Evolutionary conservation across 352 stramenopile species (phyloP).

Genomic region (Globisporangium perplexum): DNA sequence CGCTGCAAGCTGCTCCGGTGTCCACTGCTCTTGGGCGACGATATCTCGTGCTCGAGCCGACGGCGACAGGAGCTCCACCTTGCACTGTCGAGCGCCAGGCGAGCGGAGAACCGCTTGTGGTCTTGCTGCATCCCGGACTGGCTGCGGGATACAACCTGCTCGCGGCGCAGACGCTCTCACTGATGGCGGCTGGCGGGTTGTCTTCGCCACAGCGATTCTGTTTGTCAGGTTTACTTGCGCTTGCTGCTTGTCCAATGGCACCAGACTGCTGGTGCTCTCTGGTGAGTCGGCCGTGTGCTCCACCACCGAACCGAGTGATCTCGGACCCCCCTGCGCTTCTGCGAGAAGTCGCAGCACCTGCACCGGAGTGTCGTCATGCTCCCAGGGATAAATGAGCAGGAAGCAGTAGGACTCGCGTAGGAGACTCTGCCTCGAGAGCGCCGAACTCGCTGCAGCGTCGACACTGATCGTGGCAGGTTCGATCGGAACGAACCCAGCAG

Average conservation of each 20-base stretch:
- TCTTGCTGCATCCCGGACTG: background rate
- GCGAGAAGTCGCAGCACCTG: constrained; percentile 11
- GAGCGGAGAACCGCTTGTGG: background rate
- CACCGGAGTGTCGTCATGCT: constrained; percentile 1
- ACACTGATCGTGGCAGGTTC: background rate
- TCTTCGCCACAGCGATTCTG: background rate
- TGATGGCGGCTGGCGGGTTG: background rate
- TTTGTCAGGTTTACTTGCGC: background rate
- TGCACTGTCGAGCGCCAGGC: constrained; percentile 1
- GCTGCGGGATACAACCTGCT: too few relatives aligned
- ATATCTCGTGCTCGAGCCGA: background rate
- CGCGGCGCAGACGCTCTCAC: background rate
- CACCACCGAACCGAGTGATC: too few relatives aligned
- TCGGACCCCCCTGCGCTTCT: background rate
- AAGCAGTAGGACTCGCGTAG: constrained; percentile 8
- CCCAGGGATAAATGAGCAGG: constrained; percentile 8
- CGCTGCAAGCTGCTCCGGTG: constrained; percentile 1
- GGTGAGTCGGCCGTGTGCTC: background rate
- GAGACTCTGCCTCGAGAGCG: background rate
- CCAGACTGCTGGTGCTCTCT: background rate
- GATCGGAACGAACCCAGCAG: constrained; percentile 1
- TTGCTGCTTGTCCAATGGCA: background rate
- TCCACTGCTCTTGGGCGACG: background rate
- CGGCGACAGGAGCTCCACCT: constrained; percentile 6
- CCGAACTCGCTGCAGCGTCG: background rate